Conservation (phyloP, 768 basidiomycete genomes). For the Agaricus subrufescens region DNA sequence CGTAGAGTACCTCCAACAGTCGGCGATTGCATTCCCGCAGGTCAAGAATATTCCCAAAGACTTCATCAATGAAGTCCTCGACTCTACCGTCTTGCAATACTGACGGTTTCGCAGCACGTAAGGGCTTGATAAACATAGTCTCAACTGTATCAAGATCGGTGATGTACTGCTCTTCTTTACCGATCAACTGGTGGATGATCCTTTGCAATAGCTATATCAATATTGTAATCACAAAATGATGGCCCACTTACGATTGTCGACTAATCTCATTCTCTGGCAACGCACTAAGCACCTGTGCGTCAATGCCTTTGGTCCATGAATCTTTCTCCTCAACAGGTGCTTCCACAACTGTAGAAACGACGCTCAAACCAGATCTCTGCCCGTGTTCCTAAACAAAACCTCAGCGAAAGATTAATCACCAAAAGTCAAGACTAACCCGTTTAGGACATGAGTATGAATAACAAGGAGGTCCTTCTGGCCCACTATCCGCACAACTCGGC, state of each 20-base stretch:
- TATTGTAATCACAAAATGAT: background rate
- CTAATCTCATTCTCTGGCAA: slow-evolving; percentile 76
- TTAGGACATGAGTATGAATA: slow-evolving; percentile 82
- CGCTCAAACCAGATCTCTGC: slow-evolving; percentile 7
- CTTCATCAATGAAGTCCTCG: slow-evolving; percentile 83
- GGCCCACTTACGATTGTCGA: slow-evolving; percentile 59
- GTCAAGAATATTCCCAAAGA: slow-evolving; percentile 86
- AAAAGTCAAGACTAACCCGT: slow-evolving; percentile 35
- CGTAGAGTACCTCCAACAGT: slow-evolving; percentile 81
- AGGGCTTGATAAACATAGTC: slow-evolving; percentile 49
- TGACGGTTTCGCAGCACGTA: slow-evolving; percentile 40
- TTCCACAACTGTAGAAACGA: slow-evolving; percentile 25
- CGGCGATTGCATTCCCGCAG: slow-evolving; percentile 80
- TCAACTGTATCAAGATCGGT: slow-evolving; percentile 85
- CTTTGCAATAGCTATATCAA: slow-evolving; percentile 19
- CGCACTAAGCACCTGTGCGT: slow-evolving; percentile 30
- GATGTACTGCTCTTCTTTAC: slow-evolving; percentile 85
- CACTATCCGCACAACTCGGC: slow-evolving; percentile 57
- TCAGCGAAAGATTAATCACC: background rate
- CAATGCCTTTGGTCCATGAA: slow-evolving; percentile 46
- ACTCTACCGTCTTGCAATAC: slow-evolving; percentile 47
- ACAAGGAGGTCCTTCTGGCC: slow-evolving; percentile 63
- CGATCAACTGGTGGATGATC: slow-evolving; percentile 85
- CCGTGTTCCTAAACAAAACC: background rate
- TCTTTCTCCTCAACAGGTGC: slow-evolving; percentile 25